Base-by-base conservation (phyloP, 257 asterid species). In the Przewalskia tangutica region DNA sequence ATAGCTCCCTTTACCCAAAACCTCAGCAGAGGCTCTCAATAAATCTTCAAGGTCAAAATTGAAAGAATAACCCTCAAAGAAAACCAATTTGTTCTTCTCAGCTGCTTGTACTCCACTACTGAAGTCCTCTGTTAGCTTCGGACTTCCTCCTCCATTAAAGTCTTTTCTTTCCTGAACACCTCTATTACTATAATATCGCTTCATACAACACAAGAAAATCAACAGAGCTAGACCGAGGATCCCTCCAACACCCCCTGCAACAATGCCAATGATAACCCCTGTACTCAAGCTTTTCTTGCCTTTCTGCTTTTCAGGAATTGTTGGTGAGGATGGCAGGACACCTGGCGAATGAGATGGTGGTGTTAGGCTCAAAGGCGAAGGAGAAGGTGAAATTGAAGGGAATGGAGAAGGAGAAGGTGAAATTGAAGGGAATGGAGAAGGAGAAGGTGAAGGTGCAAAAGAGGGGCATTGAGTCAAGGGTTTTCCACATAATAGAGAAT, bases 21-120 rank as follows among this genome's bases (percentile, higher is more conserved):
- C 95, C 85, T 92, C 95, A 9, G 97, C 95, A 1, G 97, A 92
- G 85, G 97, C 97, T 85, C 95, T 86, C 85, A 92, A 66, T 81
- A 92, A 63, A 89, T 91, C 95, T 87, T 91, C 97, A 17, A 92
- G 95, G 85, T 91, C 92, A 81, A 91, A 92, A 81, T 70, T 89
- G 53, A 81, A 82, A 20, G 91, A 82, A 71, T 84, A 70, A 7
- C 88, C 90, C 77, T 86, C 83, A 58, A 92, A 85, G 92, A 92
- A 92, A 54, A 88, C 81, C 86, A 92, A 34, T 77, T 87, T 90
- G 91, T 92, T 92, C 85, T 87, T 91, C 55, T 92, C 89, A n/a
- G 91, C 89, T 12, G 85, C 92, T 84, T 90, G 93, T 64, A 82
- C 86, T 75, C 97, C 97, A 80, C 92, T 92, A 27, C 87, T 86